Percentiles rank a stretch among this genome's conserved stretches.
These are phyloP conservation scores for Apiotrichum siamense DNA, from an alignment of 1,284 basidiomycete species.

Conservation along the genomic window DNA sequence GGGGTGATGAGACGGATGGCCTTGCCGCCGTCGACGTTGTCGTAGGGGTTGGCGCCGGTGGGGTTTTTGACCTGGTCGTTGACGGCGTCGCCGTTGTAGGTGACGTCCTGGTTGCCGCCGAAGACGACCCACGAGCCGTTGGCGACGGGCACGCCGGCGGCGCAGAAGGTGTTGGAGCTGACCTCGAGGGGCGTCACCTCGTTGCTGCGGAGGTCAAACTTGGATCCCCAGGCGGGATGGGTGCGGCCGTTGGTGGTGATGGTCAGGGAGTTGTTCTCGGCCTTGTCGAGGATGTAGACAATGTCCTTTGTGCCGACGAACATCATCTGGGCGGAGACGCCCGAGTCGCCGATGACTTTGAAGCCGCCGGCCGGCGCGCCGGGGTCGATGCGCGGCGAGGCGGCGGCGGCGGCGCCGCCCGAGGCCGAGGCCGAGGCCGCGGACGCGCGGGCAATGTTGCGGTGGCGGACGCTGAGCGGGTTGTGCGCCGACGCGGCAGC, in stretches of 20 bases:
- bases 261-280: constrained; percentile 58
- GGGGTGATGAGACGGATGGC: constrained; percentile 61
- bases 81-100: constrained; percentile 56
- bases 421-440: neutral
- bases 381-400: neutral
- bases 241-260: constrained; percentile 48
- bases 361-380: constrained; percentile 32
- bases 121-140: constrained; percentile 51
- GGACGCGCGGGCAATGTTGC: constrained; percentile 14
- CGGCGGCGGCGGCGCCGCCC: neutral
- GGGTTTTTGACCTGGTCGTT: constrained; percentile 30
- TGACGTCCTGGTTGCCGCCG: constrained; percentile 65
- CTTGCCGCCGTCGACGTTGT: constrained; percentile 60
- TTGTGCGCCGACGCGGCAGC: neutral
- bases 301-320: constrained; percentile 47
- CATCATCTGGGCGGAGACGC: constrained; percentile 48
- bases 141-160: constrained; percentile 49
- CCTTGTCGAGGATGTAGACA: constrained; percentile 51
- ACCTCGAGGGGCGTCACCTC: constrained; percentile 58
- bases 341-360: constrained; percentile 41
- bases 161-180: constrained; percentile 70
- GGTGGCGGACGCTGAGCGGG: constrained; percentile 12
- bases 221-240: constrained; percentile 48
- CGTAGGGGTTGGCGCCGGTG: constrained; percentile 50
- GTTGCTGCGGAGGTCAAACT: constrained; percentile 49